Percentiles rank a stretch among this genome's conserved stretches.
phyloP scores from a whole-genome alignment of 2,329 filamentous ascomycete species.

The Lecanicillium sp. region DNA sequence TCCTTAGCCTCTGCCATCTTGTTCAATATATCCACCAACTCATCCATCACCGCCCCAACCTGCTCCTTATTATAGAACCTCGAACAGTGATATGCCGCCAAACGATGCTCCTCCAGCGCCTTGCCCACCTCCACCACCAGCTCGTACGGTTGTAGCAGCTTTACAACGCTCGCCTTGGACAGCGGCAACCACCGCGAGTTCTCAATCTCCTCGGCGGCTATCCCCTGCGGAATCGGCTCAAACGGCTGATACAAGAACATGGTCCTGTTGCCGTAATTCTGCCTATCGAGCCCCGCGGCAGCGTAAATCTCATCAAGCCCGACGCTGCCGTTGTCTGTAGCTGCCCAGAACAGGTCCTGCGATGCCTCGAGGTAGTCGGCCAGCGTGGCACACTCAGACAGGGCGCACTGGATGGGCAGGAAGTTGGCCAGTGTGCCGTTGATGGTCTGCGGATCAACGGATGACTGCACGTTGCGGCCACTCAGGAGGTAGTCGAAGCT shows the following conservation, averaged over 20 bases:
- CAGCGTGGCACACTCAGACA: neutral
- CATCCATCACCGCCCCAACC: too few relatives aligned
- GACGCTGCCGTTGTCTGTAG: neutral
- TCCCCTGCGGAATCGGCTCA: neutral
- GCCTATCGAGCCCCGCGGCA: neutral
- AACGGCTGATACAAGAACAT: neutral
- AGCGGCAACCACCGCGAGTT: neutral
- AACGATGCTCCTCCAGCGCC: too few relatives aligned
- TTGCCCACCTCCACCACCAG: too few relatives aligned
- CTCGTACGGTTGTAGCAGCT: too few relatives aligned
- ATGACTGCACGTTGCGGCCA: slow-evolving; percentile 27
- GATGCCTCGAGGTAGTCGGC: neutral
- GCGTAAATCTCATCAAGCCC: slow-evolving; percentile 2
- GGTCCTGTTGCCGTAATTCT: neutral
- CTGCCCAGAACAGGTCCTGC: neutral
- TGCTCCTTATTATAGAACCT: too few relatives aligned
- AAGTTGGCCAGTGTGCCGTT: slow-evolving; percentile 29
- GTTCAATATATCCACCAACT: too few relatives aligned
- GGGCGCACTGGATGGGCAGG: slow-evolving; percentile 7
- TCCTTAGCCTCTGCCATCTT: too few relatives aligned
- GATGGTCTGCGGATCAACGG: slow-evolving; percentile 25
- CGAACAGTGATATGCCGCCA: too few relatives aligned
- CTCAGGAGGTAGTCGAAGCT: slow-evolving; percentile 26
- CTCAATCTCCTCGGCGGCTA: neutral
- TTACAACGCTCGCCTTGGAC: too few relatives aligned